Base-by-base conservation (phyloP, 345 rosid species). In the Hirschfeldia incana region DNA sequence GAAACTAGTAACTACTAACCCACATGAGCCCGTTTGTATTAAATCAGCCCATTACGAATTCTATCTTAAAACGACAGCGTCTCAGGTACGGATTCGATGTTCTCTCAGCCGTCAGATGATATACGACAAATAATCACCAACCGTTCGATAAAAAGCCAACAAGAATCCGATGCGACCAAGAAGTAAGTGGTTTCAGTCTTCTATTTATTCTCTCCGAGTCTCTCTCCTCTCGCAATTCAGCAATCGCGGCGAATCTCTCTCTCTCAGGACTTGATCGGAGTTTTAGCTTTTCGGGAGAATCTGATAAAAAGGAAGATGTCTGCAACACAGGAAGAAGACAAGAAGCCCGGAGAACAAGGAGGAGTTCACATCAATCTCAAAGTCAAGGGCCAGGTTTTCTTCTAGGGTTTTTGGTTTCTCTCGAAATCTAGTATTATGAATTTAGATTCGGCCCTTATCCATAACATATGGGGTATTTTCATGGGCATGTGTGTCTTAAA, bases 281-380 rank as follows among this genome's bases (percentile, higher is more conserved):
- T 26, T 44, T 5, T 55, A 4, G 29, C 13, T 49, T 33, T 2
- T 10, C 13, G 21, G 12, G 62, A 27, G 10, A 67, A 67, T 79
- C 51, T 15, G n/a, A 68, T 3, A 2, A 17, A n/a, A 10, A 16
- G 8, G 7, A 80, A 62, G 39, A 89, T 87, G 92, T 87, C 90
- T 57, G 71, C 84, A 2, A 84, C 78, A 37, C 87, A 78, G 70
- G 93, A 89, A 80, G 90, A 87, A 76, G 98, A 87, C 58, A 91
- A 93, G 94, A 91, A 93, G 85, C 97, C 93, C 39, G 80, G 70
- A 72, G 96, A 89, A 32, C 89, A 85, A 75, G 73, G 88, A 73
- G 76, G 90, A 21, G 94, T 85, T 55, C 97, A 91, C 80, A 91
- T 93, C 85, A 91, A 91, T 49, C 98, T 93, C 79, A 93, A 93